Evolutionary conservation across 1,139 yeast species (phyloP).

Genomic region (Pichia sp.): DNA sequence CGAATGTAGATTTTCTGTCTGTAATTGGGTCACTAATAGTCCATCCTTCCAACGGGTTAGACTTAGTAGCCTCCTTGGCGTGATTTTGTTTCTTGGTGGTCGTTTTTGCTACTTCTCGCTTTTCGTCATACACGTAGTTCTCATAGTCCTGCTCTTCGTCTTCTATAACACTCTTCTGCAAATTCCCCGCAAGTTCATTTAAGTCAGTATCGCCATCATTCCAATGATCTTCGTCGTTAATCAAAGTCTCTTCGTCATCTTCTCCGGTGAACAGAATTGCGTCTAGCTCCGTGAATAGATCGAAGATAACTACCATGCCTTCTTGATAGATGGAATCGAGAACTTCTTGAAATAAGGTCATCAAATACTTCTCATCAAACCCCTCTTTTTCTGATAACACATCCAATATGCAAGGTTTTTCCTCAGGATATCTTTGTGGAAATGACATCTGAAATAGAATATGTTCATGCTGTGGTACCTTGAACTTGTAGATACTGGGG

Average conservation of each 20-base stretch:
- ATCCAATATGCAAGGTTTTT: constrained; percentile 48
- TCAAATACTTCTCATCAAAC: constrained; percentile 38
- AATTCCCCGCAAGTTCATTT: background rate
- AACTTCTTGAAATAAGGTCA: constrained; percentile 38
- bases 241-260: constrained; percentile 28
- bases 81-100: background rate
- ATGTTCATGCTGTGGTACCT: constrained; percentile 57
- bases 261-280: constrained; percentile 38
- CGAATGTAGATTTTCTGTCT: constrained; percentile 82
- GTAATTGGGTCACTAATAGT: constrained; percentile 61
- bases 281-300: constrained; percentile 61
- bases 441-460: constrained; percentile 58
- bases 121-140: constrained; percentile 25
- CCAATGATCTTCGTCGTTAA: constrained; percentile 20
- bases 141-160: constrained; percentile 10
- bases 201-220: constrained; percentile 10
- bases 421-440: constrained; percentile 64
- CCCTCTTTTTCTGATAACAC: constrained; percentile 35
- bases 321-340: constrained; percentile 41
- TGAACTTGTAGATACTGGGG: constrained; percentile 41
- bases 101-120: constrained; percentile 19
- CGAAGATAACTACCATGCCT: constrained; percentile 77
- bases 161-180: background rate
- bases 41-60: constrained; percentile 70
- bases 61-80: background rate